Evolutionary conservation across 164 flowering plant species (phyloP).

Genomic region (Akebia trifoliata): DNA sequence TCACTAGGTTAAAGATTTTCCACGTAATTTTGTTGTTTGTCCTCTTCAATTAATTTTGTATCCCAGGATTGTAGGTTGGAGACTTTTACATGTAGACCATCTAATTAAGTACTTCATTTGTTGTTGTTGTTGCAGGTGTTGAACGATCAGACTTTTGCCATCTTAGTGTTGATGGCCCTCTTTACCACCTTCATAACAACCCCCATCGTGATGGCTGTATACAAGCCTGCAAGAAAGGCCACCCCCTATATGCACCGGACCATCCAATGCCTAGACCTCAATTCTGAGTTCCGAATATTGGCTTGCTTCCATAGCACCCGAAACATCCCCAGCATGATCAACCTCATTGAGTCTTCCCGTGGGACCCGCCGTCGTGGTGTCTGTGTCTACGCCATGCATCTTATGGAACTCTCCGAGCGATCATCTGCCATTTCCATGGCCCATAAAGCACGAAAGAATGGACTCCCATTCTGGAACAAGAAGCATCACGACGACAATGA

Average conservation of each 20-base stretch:
- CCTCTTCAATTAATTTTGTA: too few species aligned
- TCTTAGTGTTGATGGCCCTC: conserved; percentile 50
- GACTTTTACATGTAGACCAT: too few species aligned
- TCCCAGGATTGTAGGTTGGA: too few species aligned
- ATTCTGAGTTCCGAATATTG: conserved; percentile 38
- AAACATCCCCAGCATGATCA: conserved; percentile 42
- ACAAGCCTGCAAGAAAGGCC: conserved; percentile 33
- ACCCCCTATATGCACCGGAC: conserved; percentile 37
- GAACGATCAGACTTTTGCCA: conserved; percentile 48
- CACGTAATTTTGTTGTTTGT: too few species aligned
- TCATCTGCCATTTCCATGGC: conserved; percentile 53
- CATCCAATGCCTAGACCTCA: conserved; percentile 24
- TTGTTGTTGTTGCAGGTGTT: conserved; percentile 48
- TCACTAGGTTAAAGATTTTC: too few species aligned
- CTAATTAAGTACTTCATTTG: too few species aligned
- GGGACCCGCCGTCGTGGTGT: conserved; percentile 31
- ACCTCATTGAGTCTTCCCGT: conserved; percentile 43
- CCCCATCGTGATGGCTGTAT: conserved; percentile 38
- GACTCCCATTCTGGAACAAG: conserved; percentile 57
- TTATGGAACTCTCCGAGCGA: conserved; percentile 55
- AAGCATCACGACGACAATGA: conserved; percentile 16
- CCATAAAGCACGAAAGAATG: conserved; percentile 43
- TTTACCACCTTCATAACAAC: conserved; percentile 63
- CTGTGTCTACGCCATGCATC: conserved; percentile 48
- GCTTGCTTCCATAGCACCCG: conserved; percentile 40